These are phyloP conservation scores for Neocucurbitaria cava DNA, from an alignment of 2,329 filamentous ascomycete species.

Conservation along the genomic window DNA sequence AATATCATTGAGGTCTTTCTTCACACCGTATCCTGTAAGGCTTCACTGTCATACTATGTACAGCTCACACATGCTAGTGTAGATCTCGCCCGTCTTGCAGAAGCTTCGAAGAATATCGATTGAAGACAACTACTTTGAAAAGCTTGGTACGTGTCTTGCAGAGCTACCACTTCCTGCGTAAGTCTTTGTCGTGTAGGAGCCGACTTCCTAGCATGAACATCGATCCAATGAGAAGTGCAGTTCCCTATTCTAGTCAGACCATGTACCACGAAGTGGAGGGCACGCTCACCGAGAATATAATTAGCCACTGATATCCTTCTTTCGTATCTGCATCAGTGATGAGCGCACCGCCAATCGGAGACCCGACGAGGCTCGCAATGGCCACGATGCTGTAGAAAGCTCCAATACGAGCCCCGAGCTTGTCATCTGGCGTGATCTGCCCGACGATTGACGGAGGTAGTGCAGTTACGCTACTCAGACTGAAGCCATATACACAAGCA, in stretches of 20 bases:
- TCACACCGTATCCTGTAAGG: too few relatives aligned
- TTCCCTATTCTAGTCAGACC: conserved; percentile 13
- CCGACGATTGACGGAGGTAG: conserved; percentile 70
- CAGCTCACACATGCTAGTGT: too few relatives aligned
- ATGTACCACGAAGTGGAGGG: background rate
- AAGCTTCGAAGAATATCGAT: too few relatives aligned
- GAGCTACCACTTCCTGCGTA: conserved; percentile 23
- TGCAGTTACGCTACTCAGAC: conserved; percentile 70
- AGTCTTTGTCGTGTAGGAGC: conserved; percentile 17
- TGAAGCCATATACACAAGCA: conserved; percentile 72
- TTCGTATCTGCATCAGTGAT: conserved; percentile 24
- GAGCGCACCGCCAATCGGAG: conserved; percentile 67
- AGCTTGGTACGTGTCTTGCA: too few relatives aligned
- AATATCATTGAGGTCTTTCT: too few relatives aligned
- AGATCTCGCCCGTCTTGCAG: too few relatives aligned
- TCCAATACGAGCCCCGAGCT: conserved; percentile 74
- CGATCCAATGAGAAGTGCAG: conserved; percentile 20
- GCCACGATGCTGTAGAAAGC: conserved; percentile 67
- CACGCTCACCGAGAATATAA: conserved; percentile 32
- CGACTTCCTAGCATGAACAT: conserved; percentile 30
- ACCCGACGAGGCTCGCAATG: conserved; percentile 70
- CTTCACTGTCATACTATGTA: too few relatives aligned
- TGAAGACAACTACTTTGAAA: too few relatives aligned
- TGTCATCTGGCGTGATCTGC: conserved; percentile 72
- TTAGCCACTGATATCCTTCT: conserved; percentile 33